These are phyloP conservation scores for Litsea cubeba DNA, from an alignment of 164 flowering plant genomes.

Conservation along the genomic window DNA sequence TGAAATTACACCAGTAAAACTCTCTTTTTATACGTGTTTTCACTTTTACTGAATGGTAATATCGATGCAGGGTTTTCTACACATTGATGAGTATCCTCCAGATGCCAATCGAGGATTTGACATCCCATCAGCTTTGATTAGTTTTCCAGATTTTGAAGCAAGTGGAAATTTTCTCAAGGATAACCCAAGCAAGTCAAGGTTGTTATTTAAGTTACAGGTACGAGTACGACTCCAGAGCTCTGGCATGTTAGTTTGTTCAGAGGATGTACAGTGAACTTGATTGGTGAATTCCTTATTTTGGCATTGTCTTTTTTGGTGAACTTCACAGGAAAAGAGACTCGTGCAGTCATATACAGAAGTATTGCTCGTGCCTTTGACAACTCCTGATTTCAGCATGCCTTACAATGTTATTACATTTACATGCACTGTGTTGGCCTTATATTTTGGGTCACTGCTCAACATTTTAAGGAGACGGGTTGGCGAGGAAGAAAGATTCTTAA, in stretches of 20 bases:
- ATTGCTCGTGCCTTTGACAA: constrained; percentile 88
- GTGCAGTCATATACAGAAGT: constrained; percentile 88
- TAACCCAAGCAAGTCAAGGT: constrained; percentile 33
- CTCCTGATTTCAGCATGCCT: constrained; percentile 99
- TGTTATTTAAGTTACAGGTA: constrained; percentile 75
- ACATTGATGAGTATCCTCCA: constrained; percentile 94
- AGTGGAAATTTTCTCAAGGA: constrained; percentile 34
- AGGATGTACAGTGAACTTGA: background rate
- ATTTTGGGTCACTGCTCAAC: constrained; percentile 95
- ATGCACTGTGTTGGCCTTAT: constrained; percentile 90
- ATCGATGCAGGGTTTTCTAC: constrained; percentile 71
- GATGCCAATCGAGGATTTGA: constrained; percentile 99
- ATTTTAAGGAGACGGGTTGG: constrained; percentile 75
- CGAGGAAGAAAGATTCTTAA: constrained; percentile 78
- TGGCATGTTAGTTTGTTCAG: background rate
- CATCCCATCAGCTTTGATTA: constrained; percentile 86
- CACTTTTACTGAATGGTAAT: background rate
- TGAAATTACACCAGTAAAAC: too few species aligned
- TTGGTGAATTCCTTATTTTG: background rate
- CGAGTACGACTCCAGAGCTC: constrained; percentile 23
- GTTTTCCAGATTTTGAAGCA: constrained; percentile 60
- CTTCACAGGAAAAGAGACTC: constrained; percentile 50
- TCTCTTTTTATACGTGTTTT: too few species aligned
- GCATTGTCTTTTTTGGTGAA: background rate
- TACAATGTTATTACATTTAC: constrained; percentile 95